phyloP scores from a whole-genome alignment of 345 rosid genomes.

The Eucalyptus pauciflora region DNA sequence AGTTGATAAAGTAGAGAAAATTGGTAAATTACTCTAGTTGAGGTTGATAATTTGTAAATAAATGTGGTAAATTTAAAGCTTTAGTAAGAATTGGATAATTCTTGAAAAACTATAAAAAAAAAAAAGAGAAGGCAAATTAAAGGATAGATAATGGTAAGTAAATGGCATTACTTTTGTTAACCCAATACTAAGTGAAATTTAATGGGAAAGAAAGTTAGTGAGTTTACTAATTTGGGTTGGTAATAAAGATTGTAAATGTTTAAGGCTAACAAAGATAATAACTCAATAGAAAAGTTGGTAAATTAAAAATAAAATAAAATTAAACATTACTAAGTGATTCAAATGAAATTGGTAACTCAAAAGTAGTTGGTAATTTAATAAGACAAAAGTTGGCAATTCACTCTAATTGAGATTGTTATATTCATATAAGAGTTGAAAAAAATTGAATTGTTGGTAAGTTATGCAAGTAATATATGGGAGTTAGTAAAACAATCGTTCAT shows the following conservation, averaged over 20 bases:
- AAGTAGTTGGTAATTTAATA: too few relatives aligned
- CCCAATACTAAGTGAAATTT: not conserved
- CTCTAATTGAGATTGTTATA: too few relatives aligned
- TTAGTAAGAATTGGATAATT: not conserved
- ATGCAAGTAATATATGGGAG: too few relatives aligned
- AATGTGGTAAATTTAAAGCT: not conserved
- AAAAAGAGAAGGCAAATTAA: fast-evolving
- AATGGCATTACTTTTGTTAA: not conserved
- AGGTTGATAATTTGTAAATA: not conserved
- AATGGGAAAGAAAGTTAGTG: not conserved
- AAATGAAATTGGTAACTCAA: too few relatives aligned
- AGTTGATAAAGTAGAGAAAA: not conserved
- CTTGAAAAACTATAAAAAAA: not conserved
- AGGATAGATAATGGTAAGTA: not conserved
- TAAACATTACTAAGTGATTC: too few relatives aligned
- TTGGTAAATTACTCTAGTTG: not conserved
- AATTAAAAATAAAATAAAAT: too few relatives aligned
- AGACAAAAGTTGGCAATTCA: too few relatives aligned
- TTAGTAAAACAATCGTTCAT: too few relatives aligned
- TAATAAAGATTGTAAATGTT: not conserved
- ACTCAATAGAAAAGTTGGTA: not conserved
- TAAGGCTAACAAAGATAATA: not conserved
- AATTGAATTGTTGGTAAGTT: too few relatives aligned
- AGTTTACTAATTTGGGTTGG: not conserved
- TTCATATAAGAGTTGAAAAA: too few relatives aligned